Base-by-base conservation (phyloP, 2,329 filamentous ascomycete genomes). In the Nothophaeocryptopus gaeumannii region DNA sequence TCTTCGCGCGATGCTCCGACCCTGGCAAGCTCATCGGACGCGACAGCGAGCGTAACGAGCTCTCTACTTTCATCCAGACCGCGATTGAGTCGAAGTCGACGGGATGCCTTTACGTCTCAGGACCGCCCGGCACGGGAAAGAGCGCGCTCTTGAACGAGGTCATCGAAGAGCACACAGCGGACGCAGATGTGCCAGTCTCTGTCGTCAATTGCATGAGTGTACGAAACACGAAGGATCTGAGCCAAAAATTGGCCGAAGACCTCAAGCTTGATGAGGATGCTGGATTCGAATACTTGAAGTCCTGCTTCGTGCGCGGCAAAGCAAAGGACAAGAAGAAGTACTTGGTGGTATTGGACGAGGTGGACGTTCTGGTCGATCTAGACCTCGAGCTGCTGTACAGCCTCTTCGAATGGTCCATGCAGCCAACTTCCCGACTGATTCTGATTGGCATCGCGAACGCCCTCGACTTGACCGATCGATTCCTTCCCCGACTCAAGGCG, bases 191-290 rank as follows among this genome's bases (percentile, higher is more conserved):
- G 45, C 83, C 82, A 62, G 83, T 85, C 45, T 84, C 84, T 2
- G 92, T 91, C 64, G 80, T 99, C 76, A 99, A 99, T 68, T 99
- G 93, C 72, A 96, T 96, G 84, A 96, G 91, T 70, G 84, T 96
- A 70, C 95, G 93, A 64, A 89, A 84, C 31, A 88, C 90, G 2
- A 84, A 83, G 58, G 91, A 96, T 65, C 78, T 99, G 15, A 95
- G 95, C 70, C 79, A 80, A 55, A 91, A 85, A 14, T 74, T 99
- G 13, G 72, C 92, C 10, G 84, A 88, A 58, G 79, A 81, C 47
- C 81, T 92, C 36, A 78, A 78, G 10, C 77, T 84, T 47, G 76
- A 79, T 30, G 69, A 72, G 13, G 80, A 85, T 53, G 82, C 88
- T 41, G 85, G 87, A 31, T 79, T 85, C 47, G 77, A 82, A 5